Evolutionary conservation across 2,329 filamentous ascomycete species (phyloP), one percentile per base, ranked within the genome.

Genomic region (Teratosphaeriaceae sp.): DNA sequence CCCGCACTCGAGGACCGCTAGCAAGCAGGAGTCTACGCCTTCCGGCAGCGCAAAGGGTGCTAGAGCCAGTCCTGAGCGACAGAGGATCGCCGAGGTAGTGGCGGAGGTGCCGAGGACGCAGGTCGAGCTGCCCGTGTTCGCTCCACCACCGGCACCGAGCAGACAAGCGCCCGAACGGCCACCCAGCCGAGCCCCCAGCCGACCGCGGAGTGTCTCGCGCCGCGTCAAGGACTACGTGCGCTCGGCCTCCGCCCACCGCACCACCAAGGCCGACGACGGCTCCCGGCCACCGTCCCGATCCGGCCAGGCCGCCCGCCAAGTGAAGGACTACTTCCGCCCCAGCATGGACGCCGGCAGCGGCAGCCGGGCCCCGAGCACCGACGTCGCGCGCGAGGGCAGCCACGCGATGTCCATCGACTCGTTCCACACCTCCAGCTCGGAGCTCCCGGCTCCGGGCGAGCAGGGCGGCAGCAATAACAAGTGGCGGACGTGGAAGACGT

Each of bases 301-400:
- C 7, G 35, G 37, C 24, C 38, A 38, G 16, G 42, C 37, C 38
- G 31, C 35, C 12, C 62, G 42, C 13, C 43, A 63, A 13, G 61
- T 70, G 37, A 64, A 57, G 40, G 66, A 67, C 2, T 70, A 68
- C 48, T 62, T 71, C 43, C 61, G 67, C 30, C 66, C 68, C 1
- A 49, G 45, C 18, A 54, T 48, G 15, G 44, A 52, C 3, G 41
- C 43, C 4, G 47, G 53, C 11, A 53, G 51, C 27, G 49, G 51
- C 13, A 55, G 51, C 36, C 40, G 42, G n/a, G n/a, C n/a, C n/a
- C n/a, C n/a, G 8, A 59, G 57, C 43, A 44, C 55, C 54, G 64
- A 45, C 57, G 57, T 38, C 12, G 6, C 9, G 15, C 31, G 31
- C 18, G 31, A 19, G 44, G 52, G 29, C 15, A 52, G 46, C 37